Conservation (phyloP, 2,329 filamentous ascomycete species). For the Arthrobotrys megalospora region DNA sequence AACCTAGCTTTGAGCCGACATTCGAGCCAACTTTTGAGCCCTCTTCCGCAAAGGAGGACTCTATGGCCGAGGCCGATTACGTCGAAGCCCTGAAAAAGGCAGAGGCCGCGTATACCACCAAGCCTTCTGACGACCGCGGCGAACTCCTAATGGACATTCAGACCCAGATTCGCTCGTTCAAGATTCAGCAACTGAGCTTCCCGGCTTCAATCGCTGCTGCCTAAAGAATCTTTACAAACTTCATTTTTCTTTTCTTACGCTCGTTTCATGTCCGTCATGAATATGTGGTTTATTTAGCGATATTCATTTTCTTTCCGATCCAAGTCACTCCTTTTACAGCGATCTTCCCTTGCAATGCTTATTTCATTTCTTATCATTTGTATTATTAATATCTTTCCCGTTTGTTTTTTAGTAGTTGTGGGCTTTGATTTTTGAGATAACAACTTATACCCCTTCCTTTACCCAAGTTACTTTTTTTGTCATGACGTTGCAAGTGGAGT, state of each 20-base stretch:
- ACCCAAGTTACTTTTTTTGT: constrained; percentile 7
- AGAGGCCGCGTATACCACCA: constrained; percentile 34
- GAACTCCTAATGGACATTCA: constrained; percentile 51
- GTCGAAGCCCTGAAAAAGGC: constrained; percentile 55
- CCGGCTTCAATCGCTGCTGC: constrained; percentile 10
- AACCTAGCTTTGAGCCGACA: constrained; percentile 53
- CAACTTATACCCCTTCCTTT: constrained; percentile 40
- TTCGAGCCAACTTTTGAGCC: constrained; percentile 56
- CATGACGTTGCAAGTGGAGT: constrained; percentile 43
- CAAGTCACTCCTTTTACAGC: constrained; percentile 27
- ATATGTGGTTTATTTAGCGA: constrained; percentile 52
- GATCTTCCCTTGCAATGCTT: constrained; percentile 14
- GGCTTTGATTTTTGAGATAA: constrained; percentile 34
- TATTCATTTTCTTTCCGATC: neutral
- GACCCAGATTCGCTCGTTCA: constrained; percentile 53
- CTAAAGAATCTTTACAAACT: constrained; percentile 8
- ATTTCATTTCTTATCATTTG: constrained; percentile 33
- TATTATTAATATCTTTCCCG: constrained; percentile 34
- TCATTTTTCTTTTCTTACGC: constrained; percentile 27
- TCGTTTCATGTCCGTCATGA: constrained; percentile 56
- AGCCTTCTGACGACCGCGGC: constrained; percentile 49
- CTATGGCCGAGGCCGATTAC: constrained; percentile 54
- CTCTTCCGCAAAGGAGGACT: constrained; percentile 27
- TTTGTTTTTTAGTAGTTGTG: constrained; percentile 26
- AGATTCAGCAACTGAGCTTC: constrained; percentile 53